Base-by-base conservation (phyloP, 108 stramenopile species). In the Cyclotella kingstonii region DNA sequence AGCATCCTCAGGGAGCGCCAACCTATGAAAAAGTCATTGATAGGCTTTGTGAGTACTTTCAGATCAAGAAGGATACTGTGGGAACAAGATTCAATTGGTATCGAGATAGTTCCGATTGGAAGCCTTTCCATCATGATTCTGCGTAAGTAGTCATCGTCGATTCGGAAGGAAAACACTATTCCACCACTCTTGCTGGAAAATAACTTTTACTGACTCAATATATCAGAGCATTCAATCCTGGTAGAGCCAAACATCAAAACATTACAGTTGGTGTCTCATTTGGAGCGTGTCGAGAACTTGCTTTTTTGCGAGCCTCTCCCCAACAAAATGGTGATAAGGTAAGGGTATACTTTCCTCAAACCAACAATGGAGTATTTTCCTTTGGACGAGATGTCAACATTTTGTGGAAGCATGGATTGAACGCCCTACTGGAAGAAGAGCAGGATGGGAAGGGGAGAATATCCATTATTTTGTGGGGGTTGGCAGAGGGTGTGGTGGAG, bases 121-220 rank as follows among this genome's bases (percentile, higher is more conserved):
- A 90, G 60, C 89, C 92, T 54, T 90, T 94, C 68, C 92, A 94
- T 81, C 92, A 94, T 66, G 92, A 94, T 79, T 84, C 83, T 22
- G 93, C 93, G 68, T 72, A 58, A 71, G 68, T 68, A 0, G 31
- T 8, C 31, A 5, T 22, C 31, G 23, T 17, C 7, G 15, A 35
- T 68, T 39, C 18, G 52, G n/a, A n/a, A n/a, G n/a, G n/a, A n/a
- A n/a, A n/a, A n/a, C n/a, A n/a, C n/a, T n/a, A n/a, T n/a, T n/a
- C n/a, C n/a, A n/a, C n/a, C n/a, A n/a, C n/a, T n/a, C n/a, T n/a
- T n/a, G n/a, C n/a, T n/a, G n/a, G n/a, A n/a, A n/a, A n/a, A n/a
- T n/a, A n/a, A n/a, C n/a, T n/a, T n/a, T n/a, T n/a, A n/a, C n/a
- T n/a, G n/a, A n/a, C n/a, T n/a, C n/a, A n/a, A n/a, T n/a, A n/a